A percentile compares a stretch with the other conserved stretches of the same genome.
Evolutionary conservation across 169 alveolate species (phyloP).

Genomic region (Hammondia hammondi): DNA sequence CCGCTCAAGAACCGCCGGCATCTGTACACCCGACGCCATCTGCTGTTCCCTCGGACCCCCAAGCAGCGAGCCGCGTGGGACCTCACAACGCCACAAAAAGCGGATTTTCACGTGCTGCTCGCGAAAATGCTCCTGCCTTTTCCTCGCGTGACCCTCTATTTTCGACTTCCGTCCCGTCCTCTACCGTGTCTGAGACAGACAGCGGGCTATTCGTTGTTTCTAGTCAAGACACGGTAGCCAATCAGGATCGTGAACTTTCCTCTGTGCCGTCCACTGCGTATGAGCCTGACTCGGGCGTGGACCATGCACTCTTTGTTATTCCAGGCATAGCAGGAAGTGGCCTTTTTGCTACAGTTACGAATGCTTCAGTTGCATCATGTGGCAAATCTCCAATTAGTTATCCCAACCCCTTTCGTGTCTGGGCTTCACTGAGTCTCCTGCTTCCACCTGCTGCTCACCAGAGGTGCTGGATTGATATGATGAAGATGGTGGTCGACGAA

Average conservation of each 20-base stretch:
- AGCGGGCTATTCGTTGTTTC: not conserved
- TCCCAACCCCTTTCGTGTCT: constrained; percentile 49
- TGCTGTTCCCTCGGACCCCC: too few species aligned
- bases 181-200: not conserved
- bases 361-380: constrained; percentile 39
- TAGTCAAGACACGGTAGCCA: not conserved
- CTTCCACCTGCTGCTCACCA: constrained; percentile 51
- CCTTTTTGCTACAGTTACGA: constrained; percentile 20
- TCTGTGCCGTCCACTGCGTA: not conserved
- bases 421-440: constrained; percentile 65
- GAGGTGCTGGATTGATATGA: constrained; percentile 65
- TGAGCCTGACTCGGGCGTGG: constrained; percentile 4
- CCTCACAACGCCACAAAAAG: too few species aligned
- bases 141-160: not conserved
- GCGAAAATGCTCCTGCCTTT: too few species aligned
- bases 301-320: constrained; percentile 51
- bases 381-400: not conserved
- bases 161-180: not conserved
- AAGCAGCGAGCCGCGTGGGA: too few species aligned
- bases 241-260: not conserved
- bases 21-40: too few species aligned
- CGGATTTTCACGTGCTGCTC: too few species aligned
- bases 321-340: constrained; percentile 72
- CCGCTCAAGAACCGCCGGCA: not conserved
- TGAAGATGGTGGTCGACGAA: constrained; percentile 55